Conservation (phyloP, 2,329 filamentous ascomycete genomes). For the Sarocladium strictum region DNA sequence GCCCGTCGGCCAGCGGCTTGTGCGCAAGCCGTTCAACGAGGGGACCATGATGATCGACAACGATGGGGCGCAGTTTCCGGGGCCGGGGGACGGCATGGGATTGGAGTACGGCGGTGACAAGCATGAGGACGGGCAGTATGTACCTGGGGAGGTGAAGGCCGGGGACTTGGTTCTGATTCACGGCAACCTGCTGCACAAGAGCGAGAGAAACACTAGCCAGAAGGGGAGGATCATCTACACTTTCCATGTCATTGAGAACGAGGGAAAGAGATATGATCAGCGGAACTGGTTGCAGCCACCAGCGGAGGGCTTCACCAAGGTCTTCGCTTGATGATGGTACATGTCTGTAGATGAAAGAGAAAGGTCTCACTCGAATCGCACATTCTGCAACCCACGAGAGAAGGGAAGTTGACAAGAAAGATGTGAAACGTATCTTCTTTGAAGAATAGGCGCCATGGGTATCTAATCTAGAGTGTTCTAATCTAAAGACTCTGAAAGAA, state of each 20-base stretch:
- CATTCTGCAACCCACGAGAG: background rate
- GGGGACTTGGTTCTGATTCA: constrained; percentile 90
- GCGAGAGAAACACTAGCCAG: constrained; percentile 80
- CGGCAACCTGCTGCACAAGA: constrained; percentile 93
- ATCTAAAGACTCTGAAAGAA: background rate
- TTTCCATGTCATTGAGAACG: constrained; percentile 91
- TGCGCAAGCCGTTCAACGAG: constrained; percentile 48
- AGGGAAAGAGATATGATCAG: constrained; percentile 67
- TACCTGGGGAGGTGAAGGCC: constrained; percentile 81
- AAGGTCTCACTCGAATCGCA: background rate
- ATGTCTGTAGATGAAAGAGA: background rate
- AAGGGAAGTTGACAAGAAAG: background rate
- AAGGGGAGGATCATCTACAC: constrained; percentile 95
- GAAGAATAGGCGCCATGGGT: constrained; percentile 6
- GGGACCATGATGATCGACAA: constrained; percentile 71
- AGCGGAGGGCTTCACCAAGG: constrained; percentile 67
- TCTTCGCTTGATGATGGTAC: constrained; percentile 39
- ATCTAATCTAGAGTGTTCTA: constrained; percentile 6
- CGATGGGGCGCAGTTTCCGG: constrained; percentile 54
- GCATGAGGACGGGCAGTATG: constrained; percentile 52
- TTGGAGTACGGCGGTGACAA: constrained; percentile 36
- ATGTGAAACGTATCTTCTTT: background rate
- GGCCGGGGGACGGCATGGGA: constrained; percentile 21
- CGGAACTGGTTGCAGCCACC: constrained; percentile 93
- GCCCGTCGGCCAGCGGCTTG: constrained; percentile 66